phyloP scores from a whole-genome alignment of 306 rosid genomes.

The Cicer arietinum region DNA sequence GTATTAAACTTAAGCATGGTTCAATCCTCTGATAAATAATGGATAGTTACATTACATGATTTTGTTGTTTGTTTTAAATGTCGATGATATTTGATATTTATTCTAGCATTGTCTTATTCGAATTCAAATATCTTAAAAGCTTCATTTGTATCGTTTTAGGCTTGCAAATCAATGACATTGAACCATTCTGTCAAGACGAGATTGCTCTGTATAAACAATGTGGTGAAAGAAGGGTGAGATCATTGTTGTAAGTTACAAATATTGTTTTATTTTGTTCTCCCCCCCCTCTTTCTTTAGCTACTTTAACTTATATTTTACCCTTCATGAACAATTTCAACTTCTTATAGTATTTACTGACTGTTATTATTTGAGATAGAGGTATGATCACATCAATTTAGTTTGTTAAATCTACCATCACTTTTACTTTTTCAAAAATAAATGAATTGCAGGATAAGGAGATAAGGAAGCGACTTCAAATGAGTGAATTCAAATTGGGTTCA shows the following conservation, averaged over 20 bases:
- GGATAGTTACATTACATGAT: background rate
- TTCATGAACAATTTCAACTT: conserved; percentile 18
- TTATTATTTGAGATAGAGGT: conserved; percentile 21
- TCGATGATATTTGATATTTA: conserved; percentile 8
- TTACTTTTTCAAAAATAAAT: conserved; percentile 2
- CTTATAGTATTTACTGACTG: conserved; percentile 15
- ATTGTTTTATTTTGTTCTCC: conserved; percentile 11
- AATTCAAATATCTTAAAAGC: conserved; percentile 25
- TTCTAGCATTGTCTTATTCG: background rate
- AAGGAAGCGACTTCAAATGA: conserved; percentile 79
- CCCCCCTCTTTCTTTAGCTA: conserved; percentile 1
- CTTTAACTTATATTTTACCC: background rate
- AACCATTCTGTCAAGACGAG: conserved; percentile 98
- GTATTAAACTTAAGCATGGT: conserved; percentile 18
- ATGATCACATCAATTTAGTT: background rate
- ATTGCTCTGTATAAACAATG: conserved; percentile 80
- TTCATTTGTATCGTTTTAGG: conserved; percentile 57
- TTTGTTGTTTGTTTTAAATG: background rate
- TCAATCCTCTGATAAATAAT: conserved; percentile 13
- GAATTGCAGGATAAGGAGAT: conserved; percentile 73
- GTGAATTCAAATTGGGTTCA: conserved; percentile 82
- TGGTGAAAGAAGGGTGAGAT: conserved; percentile 81
- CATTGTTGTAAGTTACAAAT: conserved; percentile 21
- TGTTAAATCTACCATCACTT: conserved; percentile 36
- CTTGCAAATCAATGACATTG: conserved; percentile 92